phyloP scores from a whole-genome alignment of 2,329 filamentous ascomycete genomes.

The Onygena corvina region DNA sequence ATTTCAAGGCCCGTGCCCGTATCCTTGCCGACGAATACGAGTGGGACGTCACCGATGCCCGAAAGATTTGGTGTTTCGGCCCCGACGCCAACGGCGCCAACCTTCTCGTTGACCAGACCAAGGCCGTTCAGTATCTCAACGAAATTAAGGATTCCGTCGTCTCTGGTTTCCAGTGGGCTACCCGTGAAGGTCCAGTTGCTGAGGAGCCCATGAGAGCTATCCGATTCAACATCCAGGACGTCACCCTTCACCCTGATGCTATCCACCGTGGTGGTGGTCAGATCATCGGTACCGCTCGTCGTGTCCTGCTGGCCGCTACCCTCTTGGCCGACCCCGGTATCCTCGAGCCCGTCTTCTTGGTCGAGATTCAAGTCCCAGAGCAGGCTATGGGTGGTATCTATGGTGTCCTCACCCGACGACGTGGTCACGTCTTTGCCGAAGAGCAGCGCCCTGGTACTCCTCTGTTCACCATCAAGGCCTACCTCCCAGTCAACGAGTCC shows the following conservation, averaged over 20 bases:
- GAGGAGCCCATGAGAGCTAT: conserved; percentile 96
- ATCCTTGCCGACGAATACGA: conserved; percentile 90
- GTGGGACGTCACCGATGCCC: conserved; percentile 99
- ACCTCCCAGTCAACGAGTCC: conserved; percentile 91
- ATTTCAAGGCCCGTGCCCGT: conserved; percentile 98
- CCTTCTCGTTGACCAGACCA: conserved; percentile 98
- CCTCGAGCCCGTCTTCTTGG: conserved; percentile 94
- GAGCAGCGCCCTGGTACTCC: conserved; percentile 97
- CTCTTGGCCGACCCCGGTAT: conserved; percentile 86
- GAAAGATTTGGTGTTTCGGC: conserved; percentile 99
- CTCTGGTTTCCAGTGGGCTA: conserved; percentile 99
- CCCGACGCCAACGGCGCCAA: conserved; percentile 96
- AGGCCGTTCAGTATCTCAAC: conserved; percentile 99
- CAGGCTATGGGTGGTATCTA: conserved; percentile 99
- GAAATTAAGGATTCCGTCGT: conserved; percentile 99
- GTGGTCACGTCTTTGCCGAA: conserved; percentile 98
- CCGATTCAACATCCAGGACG: conserved; percentile 99
- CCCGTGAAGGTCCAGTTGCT: conserved; percentile 89
- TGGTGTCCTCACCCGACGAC: conserved; percentile 90
- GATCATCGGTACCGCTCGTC: conserved; percentile 93
- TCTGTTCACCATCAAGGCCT: conserved; percentile 98
- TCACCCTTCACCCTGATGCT: conserved; percentile 97
- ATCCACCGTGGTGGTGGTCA: conserved; percentile 99
- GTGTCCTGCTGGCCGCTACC: conserved; percentile 87
- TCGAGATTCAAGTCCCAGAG: conserved; percentile 98